Evolutionary conservation across 2,329 filamentous ascomycete genomes (phyloP), one percentile per base, ranked within the genome.

Genomic region (Aspergillus sergii): DNA sequence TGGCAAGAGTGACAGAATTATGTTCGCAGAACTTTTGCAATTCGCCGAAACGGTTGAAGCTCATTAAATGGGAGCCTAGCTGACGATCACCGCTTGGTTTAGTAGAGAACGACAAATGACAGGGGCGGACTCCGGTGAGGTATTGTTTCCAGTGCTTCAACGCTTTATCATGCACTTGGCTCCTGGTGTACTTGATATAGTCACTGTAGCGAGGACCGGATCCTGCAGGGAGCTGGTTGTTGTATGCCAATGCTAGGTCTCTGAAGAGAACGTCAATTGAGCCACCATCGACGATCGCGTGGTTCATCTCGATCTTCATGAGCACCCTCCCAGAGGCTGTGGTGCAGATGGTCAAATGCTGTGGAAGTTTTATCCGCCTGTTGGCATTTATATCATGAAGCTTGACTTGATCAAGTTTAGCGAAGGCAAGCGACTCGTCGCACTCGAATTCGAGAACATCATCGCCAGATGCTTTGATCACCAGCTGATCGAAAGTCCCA

Each of bases 271-370:
- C 66, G 43, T 70, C 69, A n/a, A 75, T 69, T 12, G 76, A 78
- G 8, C 70, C 72, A 32, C 75, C 76, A 39, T 79, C 77, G 8
- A 78, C 76, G 30, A 79, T 72, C 9, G 76, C 74, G 60, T 79
- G 76, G 54, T 76, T 78, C 34, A 79, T 77, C 61, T 78, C 76
- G 9, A 79, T 61, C 57, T 78, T 78, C 41, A 78, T 63, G 0
- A 78, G 60, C 0, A 79, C 70, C 5, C 71, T 66, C 2, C 73
- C 75, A 43, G 65, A 68, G 9, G 67, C 57, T 4, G 74, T 75
- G 34, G 68, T 72, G 64, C 76, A 79, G 12, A 80, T 64, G 1
- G 72, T 74, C 14, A 79, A 32, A 48, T 78, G 75, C 23, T 80
- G 76, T 1, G 73, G 73, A 16, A 75, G 68, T 34, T 72, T 75